phyloP scores from a whole-genome alignment of 768 basidiomycete species.

The Mrakia frigida region DNA sequence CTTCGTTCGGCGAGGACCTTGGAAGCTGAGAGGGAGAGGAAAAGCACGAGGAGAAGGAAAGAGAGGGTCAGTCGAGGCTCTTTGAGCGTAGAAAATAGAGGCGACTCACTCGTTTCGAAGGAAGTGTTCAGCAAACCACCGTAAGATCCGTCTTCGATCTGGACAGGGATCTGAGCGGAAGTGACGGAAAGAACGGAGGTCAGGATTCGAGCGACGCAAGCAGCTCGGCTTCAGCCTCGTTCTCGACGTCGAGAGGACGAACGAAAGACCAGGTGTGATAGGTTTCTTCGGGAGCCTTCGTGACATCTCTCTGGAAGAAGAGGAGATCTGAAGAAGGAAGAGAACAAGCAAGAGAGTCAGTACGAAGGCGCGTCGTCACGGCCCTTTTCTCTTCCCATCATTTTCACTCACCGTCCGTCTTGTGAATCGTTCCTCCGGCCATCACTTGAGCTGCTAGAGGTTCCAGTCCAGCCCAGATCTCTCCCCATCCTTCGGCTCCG shows the following conservation, averaged over 20 bases:
- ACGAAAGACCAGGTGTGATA: not conserved
- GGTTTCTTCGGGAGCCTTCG: conserved; percentile 21
- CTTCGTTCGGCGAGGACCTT: conserved; percentile 29
- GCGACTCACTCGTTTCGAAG: conserved; percentile 9
- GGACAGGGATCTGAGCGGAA: not conserved
- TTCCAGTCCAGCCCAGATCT: conserved; percentile 27
- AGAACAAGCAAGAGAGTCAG: too few species aligned
- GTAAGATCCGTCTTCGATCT: conserved; percentile 2
- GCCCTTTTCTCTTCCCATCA: too few species aligned
- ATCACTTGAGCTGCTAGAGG: not conserved
- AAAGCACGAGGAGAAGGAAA: too few species aligned
- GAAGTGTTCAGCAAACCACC: not conserved
- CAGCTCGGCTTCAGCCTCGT: too few species aligned
- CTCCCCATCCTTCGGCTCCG: conserved; percentile 12
- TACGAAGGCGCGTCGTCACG: too few species aligned
- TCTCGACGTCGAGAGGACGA: too few species aligned
- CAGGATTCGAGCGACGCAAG: too few species aligned
- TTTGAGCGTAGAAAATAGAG: too few species aligned
- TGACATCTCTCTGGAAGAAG: conserved; percentile 26
- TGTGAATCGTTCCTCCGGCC: conserved; percentile 6
- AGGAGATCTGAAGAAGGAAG: conserved; percentile 15
- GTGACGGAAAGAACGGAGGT: not conserved
- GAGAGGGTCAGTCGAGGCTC: too few species aligned
- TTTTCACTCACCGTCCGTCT: not conserved
- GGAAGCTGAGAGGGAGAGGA: too few species aligned